Base-by-base conservation (phyloP, 108 stramenopile genomes). In the Aureococcus anophagefferens region DNA sequence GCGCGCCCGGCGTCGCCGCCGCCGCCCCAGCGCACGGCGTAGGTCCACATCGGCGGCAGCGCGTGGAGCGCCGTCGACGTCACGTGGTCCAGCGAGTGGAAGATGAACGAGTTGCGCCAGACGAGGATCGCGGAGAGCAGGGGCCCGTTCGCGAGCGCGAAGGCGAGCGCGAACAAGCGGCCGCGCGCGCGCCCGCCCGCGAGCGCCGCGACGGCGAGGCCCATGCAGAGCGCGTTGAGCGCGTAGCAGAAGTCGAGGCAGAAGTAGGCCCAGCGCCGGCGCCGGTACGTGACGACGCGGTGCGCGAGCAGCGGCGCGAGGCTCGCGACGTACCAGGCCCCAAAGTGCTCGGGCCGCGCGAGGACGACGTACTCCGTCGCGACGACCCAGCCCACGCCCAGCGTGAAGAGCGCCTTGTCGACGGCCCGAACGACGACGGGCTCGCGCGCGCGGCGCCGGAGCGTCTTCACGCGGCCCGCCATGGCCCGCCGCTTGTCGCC, bases 81-180 rank as follows among this genome's bases (percentile, higher is more conserved):
- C 77, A 89, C 87, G 66, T 89, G 88, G 64, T 92, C 91, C 71
- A 89, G 67, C 34, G 82, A 83, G 66, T 92, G 91, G 70, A 91
- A 92, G 16, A 92, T 88, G 16, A 91, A 77, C 25, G 82, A 82
- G 83, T 92, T 92, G 40, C 89, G 81, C 88, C 90, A 92, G 73
- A 83, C 70, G 44, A 80, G 77, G 18, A 92, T 11, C 51, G 51
- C 51, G 7, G 51, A 1, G 21, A 59, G 21, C 21, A 59, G 51
- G 21, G 51, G 51, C 51, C 51, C 51, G 51, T 59, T 59, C 1
- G 21, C 17, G 7, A 59, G 14, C 21, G 51, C 51, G 51, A 59
- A 59, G 21, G 25, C 51, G 51, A 1, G 3, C 7, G 21, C 7
- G 51, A 59, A 59, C 7, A 40, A 11, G 7, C 37, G 37, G 37